Base-by-base conservation (phyloP, 2,329 filamentous ascomycete genomes). In the Stachybotrys chartarum region DNA sequence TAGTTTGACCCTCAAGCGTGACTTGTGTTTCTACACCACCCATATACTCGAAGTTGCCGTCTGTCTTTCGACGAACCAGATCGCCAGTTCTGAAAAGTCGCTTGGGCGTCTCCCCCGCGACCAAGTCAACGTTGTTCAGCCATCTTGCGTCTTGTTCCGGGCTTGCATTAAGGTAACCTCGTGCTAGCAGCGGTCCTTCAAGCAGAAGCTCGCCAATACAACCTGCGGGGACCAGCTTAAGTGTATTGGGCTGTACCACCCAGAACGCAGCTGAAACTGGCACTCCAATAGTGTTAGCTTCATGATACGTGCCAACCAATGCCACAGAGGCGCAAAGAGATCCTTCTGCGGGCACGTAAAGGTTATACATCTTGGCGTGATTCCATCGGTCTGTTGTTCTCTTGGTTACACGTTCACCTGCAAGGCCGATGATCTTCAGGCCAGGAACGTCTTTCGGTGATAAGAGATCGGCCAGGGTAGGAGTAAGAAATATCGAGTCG, bases 11-110 rank as follows among this genome's bases (percentile, higher is more conserved):
- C 31, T 75, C 72, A 16, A 84, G 64, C 63, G 83, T 84, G 51
- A 83, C 73, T 63, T 83, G 80, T 1, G 71, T 72, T 60, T 83
- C 80, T 59, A 79, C 79, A 46, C 81, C 70, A 51, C 78, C 78
- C 52, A 78, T 60, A 54, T 72, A 77, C 1, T 66, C 59, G 24
- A 78, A 59, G 6, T 55, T 57, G 17, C 73, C 72, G 57, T 76
- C 68, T 0, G 54, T 48, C 49, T 69, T 61, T 47, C 71, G 69
- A 62, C 49, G 55, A 7, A 55, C 57, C 7, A 63, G 30, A 24
- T 63, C 61, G n/a, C 61, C 61, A 2, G 61, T 58, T 7, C 55
- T 58, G 47, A 60, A 63, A 11, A 60, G 32, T 2, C 54, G 63
- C 44, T 59, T 59, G 52, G 35, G 35, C 8, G 35, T 5, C 14